Evolutionary conservation across 768 basidiomycete genomes (phyloP).

Genomic region (Trametes maxima): DNA sequence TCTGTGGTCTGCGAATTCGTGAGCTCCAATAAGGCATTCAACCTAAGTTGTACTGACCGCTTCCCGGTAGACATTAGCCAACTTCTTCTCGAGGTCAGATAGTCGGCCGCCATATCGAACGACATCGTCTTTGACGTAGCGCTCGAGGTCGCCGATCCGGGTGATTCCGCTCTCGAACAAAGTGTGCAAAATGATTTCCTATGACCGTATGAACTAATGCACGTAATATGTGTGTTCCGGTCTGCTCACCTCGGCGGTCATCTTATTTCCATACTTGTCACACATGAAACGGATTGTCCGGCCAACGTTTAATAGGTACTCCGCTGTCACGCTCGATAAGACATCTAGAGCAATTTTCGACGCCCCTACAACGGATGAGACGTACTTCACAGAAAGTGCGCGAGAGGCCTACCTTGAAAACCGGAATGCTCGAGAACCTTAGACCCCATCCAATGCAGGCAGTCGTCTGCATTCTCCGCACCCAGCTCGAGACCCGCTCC

Average conservation of each 20-base stretch:
- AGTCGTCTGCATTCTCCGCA: conserved; percentile 59
- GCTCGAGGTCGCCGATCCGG: conserved; percentile 76
- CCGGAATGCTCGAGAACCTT: conserved; percentile 89
- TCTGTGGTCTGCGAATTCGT: conserved; percentile 41
- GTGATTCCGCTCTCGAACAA: conserved; percentile 88
- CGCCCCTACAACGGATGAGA: conserved; percentile 49
- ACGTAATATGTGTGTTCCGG: background rate
- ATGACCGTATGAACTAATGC: background rate
- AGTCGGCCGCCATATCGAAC: conserved; percentile 79
- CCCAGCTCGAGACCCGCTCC: conserved; percentile 53
- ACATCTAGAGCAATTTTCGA: conserved; percentile 79
- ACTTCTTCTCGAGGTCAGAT: conserved; percentile 81
- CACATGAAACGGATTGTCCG: conserved; percentile 78
- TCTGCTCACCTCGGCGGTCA: conserved; percentile 79
- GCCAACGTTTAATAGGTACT: conserved; percentile 86
- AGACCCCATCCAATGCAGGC: conserved; percentile 68
- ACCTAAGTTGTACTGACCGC: conserved; percentile 48
- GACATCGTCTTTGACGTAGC: conserved; percentile 88
- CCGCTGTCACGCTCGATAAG: conserved; percentile 71
- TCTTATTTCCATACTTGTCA: conserved; percentile 77
- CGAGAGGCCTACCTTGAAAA: conserved; percentile 76
- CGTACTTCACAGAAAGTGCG: background rate
- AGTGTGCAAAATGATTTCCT: conserved; percentile 94
- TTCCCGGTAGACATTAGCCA: conserved; percentile 81
- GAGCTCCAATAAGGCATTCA: background rate